Percentiles rank a stretch among this genome's conserved stretches.
These are phyloP conservation scores for Agroathelia rolfsii DNA, from an alignment of 1,284 basidiomycete species.

Conservation along the genomic window DNA sequence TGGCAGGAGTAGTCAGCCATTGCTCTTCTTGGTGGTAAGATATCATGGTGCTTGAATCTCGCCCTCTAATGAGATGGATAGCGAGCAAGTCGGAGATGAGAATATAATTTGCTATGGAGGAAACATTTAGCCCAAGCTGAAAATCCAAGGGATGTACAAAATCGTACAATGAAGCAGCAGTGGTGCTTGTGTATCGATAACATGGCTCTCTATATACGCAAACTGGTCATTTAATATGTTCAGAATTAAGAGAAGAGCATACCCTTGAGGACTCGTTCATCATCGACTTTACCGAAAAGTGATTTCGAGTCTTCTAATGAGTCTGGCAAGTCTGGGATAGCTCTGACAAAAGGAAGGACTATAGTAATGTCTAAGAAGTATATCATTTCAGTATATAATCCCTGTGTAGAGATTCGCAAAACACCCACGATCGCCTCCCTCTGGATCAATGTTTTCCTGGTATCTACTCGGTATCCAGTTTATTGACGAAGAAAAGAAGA, in stretches of 20 bases:
- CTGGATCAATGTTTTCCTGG: conserved; percentile 28
- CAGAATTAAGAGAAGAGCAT: neutral
- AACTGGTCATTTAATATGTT: neutral
- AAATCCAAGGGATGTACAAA: conserved; percentile 12
- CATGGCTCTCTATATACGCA: conserved; percentile 5
- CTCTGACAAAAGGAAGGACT: conserved; percentile 35
- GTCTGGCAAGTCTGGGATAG: conserved; percentile 8
- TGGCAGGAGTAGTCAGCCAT: conserved; percentile 24
- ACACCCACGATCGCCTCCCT: conserved; percentile 36
- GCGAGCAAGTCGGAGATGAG: conserved; percentile 37
- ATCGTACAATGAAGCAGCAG: conserved; percentile 27
- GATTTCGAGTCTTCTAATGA: conserved; percentile 1
- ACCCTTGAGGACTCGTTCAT: conserved; percentile 7
- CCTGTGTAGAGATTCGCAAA: neutral
- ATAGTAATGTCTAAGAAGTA: conserved; percentile 37
- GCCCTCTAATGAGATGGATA: conserved; percentile 36
- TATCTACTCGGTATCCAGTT: conserved; percentile 49
- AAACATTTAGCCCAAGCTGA: neutral
- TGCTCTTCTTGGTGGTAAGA: conserved; percentile 31
- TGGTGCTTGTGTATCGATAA: conserved; percentile 43
- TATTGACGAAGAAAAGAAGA: conserved; percentile 47
- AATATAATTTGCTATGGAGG: conserved; percentile 17
- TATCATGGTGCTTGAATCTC: conserved; percentile 32
- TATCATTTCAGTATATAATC: neutral
- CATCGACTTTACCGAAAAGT: conserved; percentile 3